Conservation (phyloP, 176 grass and related monocot genomes). For the Phoenix roebelenii region DNA sequence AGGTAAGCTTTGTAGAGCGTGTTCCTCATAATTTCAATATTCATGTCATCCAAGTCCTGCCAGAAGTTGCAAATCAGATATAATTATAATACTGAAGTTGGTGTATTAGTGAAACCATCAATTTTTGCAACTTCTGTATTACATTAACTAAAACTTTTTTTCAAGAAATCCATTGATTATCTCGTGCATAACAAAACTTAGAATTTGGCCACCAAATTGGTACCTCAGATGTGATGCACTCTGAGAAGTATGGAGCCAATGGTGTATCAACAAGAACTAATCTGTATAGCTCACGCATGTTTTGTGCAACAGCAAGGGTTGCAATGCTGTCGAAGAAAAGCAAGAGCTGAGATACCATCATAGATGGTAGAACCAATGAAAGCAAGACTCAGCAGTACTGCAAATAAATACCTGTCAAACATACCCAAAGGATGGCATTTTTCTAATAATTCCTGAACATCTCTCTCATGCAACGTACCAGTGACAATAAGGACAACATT, state of each 20-base stretch:
- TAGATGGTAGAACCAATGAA: too few relatives aligned
- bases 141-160: too few relatives aligned
- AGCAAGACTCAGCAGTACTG: not conserved
- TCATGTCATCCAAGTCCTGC: constrained; percentile 99
- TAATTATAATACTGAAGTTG: too few relatives aligned
- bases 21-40: constrained; percentile 99
- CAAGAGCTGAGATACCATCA: not conserved
- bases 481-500: constrained; percentile 99
- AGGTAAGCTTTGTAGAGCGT: constrained; percentile 99
- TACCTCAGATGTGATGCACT: constrained; percentile 99
- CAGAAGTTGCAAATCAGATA: constrained; percentile 13
- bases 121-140: too few relatives aligned
- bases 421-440: constrained; percentile 98
- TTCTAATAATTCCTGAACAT: constrained; percentile 90
- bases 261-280: constrained; percentile 93
- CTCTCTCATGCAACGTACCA: constrained; percentile 97
- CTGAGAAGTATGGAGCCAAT: constrained; percentile 92
- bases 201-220: not conserved
- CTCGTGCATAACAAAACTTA: too few relatives aligned
- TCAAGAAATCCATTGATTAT: too few relatives aligned
- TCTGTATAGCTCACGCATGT: constrained; percentile 98
- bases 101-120: too few relatives aligned
- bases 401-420: constrained; percentile 84
- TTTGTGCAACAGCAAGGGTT: constrained; percentile 93
- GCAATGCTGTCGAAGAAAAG: constrained; percentile 53